Conservation (phyloP, 352 stramenopile genomes). For the Phytopythium ostracodes region DNA sequence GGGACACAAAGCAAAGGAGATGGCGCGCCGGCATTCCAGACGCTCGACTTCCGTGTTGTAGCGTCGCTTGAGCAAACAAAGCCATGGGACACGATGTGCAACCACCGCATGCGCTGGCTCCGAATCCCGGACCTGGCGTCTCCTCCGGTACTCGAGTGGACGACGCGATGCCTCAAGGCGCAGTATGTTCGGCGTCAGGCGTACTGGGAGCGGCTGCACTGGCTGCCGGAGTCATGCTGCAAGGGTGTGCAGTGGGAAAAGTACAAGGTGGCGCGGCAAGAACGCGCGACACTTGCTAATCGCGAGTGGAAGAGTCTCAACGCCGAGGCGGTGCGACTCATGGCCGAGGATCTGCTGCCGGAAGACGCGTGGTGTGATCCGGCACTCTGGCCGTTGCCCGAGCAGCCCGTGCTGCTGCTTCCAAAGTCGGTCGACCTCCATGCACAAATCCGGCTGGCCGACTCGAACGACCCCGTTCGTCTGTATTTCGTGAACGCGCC, state of each 20-base stretch:
- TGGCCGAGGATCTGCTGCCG: conserved; percentile 2
- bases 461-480: conserved; percentile 9
- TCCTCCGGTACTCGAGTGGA: not conserved
- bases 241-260: conserved; percentile 9
- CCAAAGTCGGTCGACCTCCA: conserved; percentile 7
- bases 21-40: not conserved
- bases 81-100: conserved; percentile 7
- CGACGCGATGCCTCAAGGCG: conserved; percentile 1
- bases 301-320: conserved; percentile 6
- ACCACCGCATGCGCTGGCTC: not conserved
- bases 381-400: conserved; percentile 6
- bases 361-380: conserved; percentile 8
- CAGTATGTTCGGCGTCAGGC: conserved; percentile 1
- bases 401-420: conserved; percentile 6
- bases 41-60: conserved; percentile 6
- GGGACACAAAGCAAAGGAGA: not conserved
- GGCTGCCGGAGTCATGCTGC: conserved; percentile 3
- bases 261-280: conserved; percentile 8
- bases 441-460: conserved; percentile 3
- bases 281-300: conserved; percentile 1
- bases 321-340: conserved; percentile 1
- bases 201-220: conserved; percentile 8
- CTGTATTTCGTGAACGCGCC: conserved; percentile 20
- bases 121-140: conserved; percentile 1
- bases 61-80: conserved; percentile 6